Evolutionary conservation across 1,139 yeast species (phyloP), one percentile per base, ranked within the genome.

Genomic region (Lodderomyces jiufengensis): DNA sequence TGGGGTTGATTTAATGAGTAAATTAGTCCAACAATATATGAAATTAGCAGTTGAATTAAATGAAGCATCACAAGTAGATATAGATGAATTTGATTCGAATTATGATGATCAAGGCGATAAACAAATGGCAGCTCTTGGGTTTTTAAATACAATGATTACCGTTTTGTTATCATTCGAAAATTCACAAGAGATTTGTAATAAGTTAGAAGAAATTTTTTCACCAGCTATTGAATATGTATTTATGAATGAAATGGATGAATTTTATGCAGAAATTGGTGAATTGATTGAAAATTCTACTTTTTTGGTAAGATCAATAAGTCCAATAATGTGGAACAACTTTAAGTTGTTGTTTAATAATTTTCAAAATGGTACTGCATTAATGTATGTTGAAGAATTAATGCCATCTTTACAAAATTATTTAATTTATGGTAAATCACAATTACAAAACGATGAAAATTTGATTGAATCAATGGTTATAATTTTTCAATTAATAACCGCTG

Each of bases 141-240:
- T 88, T 22, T 66, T 92, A 48, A 87, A 84, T 49, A 90, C 97
- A 2, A 78, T 90, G 68, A 80, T 87, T 34, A 87, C 96, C 1
- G 83, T 92, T n/a, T 62, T 92, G 34, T 60, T 88, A 41, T 84
- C 95, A 9, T 80, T 92, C 57, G 97, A 92, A 56, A 84, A 83
- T 52, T 81, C 95, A 2, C 67, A 68, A 16, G 87, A 79, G 20
- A 73, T 85, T 11, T 66, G 90, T 30, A 61, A 67, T 33, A 73
- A 74, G 51, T 69, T 92, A 37, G 96, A 88, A 52, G 80, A 77
- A 43, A 78, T 83, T 4, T 77, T 84, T 42, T 64, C 78, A 29
- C 95, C 97, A 10, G 83, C 82, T 22, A 75, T 90, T 33, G 76
- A 76, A 42, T 77, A 69, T 47, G 84, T 87, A 5, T 70, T 90